These are phyloP conservation scores for Kandelia obovata DNA, from an alignment of 345 rosid genomes.

Conservation along the genomic window DNA sequence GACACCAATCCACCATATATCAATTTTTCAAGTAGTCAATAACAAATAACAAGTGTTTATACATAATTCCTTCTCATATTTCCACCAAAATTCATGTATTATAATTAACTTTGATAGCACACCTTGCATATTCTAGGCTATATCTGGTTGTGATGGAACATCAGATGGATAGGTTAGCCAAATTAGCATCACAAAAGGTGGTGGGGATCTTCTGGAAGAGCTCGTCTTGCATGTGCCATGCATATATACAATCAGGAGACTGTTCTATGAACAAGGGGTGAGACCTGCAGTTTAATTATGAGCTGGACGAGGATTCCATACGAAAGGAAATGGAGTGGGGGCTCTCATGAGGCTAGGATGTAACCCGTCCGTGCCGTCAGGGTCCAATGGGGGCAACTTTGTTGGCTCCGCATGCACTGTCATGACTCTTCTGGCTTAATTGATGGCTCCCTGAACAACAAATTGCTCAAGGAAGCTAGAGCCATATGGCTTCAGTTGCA, in stretches of 20 bases:
- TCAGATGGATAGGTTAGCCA: slow-evolving; percentile 64
- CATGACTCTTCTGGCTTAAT: slow-evolving; percentile 86
- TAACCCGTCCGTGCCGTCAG: slow-evolving; percentile 70
- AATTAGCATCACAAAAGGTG: slow-evolving; percentile 72
- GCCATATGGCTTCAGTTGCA: slow-evolving; percentile 68
- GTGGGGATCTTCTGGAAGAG: slow-evolving; percentile 97
- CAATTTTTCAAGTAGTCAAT: neutral
- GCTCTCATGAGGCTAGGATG: slow-evolving; percentile 71
- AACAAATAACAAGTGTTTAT: neutral
- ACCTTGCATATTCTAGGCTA: too few relatives aligned
- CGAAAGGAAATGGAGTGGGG: slow-evolving; percentile 80
- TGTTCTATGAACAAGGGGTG: slow-evolving; percentile 90
- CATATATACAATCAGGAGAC: slow-evolving; percentile 84
- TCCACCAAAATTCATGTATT: neutral
- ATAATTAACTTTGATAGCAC: too few relatives aligned
- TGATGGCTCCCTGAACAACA: slow-evolving; percentile 79
- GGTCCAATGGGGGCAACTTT: slow-evolving; percentile 78
- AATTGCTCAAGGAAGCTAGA: slow-evolving; percentile 74
- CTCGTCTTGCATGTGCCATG: slow-evolving; percentile 86
- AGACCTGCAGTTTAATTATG: slow-evolving; percentile 61
- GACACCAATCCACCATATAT: neutral
- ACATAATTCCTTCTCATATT: neutral
- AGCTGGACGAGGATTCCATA: slow-evolving; percentile 65
- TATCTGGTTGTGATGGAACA: neutral
- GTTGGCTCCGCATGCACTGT: slow-evolving; percentile 74